These are phyloP conservation scores for Haemoproteus tartakovskyi DNA, from an alignment of 169 alveolate species.

Conservation along the genomic window DNA sequence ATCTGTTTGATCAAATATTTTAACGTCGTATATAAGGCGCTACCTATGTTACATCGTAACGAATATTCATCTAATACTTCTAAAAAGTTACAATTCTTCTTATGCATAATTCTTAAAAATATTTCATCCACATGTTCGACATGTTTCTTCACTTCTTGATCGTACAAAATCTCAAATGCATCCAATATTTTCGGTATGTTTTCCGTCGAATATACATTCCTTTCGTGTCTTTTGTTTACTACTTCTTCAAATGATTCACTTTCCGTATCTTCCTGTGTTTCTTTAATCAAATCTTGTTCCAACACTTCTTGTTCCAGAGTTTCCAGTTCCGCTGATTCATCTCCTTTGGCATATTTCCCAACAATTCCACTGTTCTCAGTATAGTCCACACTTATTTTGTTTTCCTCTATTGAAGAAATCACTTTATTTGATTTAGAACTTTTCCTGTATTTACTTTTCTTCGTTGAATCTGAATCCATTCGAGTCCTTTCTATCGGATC, in stretches of 20 bases:
- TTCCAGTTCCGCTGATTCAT: too few species aligned
- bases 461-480: neutral
- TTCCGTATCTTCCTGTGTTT: neutral
- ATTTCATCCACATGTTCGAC: constrained; percentile 10
- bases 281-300: neutral
- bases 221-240: too few species aligned
- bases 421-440: too few species aligned
- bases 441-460: too few species aligned
- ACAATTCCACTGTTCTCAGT: neutral
- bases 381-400: too few species aligned
- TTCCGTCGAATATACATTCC: too few species aligned
- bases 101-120: constrained; percentile 18
- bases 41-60: neutral
- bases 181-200: neutral
- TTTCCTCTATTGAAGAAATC: too few species aligned
- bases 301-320: neutral
- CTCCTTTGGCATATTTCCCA: neutral
- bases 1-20: constrained; percentile 4
- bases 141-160: constrained; percentile 8
- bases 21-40: constrained; percentile 5
- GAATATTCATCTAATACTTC: constrained; percentile 61
- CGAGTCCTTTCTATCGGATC: neutral
- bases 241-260: too few species aligned
- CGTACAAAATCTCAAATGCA: neutral
- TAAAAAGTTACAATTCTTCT: constrained; percentile 3